Evolutionary conservation across 345 rosid genomes (phyloP), one percentile per base, ranked within the genome.

Genomic region (Odontarrhena argentea): DNA sequence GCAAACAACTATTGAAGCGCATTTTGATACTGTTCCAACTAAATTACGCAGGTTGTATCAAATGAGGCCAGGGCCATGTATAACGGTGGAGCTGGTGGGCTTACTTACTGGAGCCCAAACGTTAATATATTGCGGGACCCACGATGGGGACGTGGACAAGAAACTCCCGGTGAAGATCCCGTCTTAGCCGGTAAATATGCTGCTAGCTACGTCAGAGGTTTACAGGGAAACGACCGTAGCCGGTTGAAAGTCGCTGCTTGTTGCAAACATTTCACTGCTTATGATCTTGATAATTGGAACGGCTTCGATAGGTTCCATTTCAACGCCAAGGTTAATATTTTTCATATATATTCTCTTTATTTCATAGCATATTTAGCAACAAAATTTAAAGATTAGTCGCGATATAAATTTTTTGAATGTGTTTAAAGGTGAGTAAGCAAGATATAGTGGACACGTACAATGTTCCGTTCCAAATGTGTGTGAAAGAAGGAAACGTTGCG

Each of bases 81-180:
- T 72, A 83, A 85, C 47, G 79, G 89, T 1, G 89, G 90, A 14
- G 25, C 60, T 74, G 89, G 86, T 5, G 91, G 92, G 78, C 86
- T 92, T 40, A 84, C 94, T 1, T 85, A 75, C 55, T 86, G 92
- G 98, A 87, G 92, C 70, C 96, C 96, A 26, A 86, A 86, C 59
- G 86, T 89, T 3, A 87, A 89, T 69, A 79, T 92, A 30, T 80
- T 89, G 11, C 58, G 96, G 60, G 96, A 92, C 77, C 98, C 96
- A 1, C 80, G 96, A 9, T 92, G 93, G 96, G 98, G 96, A 43
- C 86, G 93, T 5, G 92, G 92, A 6, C 98, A 89, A 75, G 98
- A 89, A 78, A 92, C 96, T 9, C 92, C 91, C 65, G 98, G 96
- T 24, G 96, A 92, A 76, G 98, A 89, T 34, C 98, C 98, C 0